These are phyloP conservation scores for Phytophthora megakarya DNA, from an alignment of 352 stramenopile genomes.

Conservation along the genomic window DNA sequence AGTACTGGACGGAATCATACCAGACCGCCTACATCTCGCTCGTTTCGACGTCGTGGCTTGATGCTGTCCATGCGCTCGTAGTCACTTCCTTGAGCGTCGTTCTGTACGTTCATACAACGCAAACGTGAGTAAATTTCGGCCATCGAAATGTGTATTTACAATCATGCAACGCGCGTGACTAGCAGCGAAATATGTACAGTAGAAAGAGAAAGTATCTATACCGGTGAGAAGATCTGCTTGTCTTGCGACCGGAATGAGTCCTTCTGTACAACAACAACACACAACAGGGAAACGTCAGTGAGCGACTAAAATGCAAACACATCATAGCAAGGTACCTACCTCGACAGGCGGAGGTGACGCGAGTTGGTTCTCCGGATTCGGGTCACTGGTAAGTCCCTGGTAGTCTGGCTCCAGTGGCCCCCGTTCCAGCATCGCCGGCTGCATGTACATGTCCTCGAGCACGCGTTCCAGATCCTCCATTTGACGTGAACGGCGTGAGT, in stretches of 20 bases:
- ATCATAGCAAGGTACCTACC: conserved; percentile 33
- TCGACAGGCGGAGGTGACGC: conserved; percentile 65
- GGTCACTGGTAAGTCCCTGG: conserved; percentile 67
- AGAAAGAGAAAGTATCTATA: conserved; percentile 29
- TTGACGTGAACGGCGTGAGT: conserved; percentile 60
- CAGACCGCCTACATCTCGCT: conserved; percentile 24
- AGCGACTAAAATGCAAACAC: background rate
- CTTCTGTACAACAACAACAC: conserved; percentile 33
- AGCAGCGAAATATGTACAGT: background rate
- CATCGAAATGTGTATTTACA: conserved; percentile 43
- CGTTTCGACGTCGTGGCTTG: conserved; percentile 3
- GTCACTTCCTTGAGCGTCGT: conserved; percentile 13
- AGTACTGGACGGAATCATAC: conserved; percentile 30
- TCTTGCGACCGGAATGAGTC: conserved; percentile 42
- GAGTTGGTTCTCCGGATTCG: conserved; percentile 63
- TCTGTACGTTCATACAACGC: conserved; percentile 19
- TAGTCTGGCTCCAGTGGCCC: conserved; percentile 78
- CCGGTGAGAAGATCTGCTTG: conserved; percentile 42
- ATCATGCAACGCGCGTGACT: conserved; percentile 21
- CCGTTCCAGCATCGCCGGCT: conserved; percentile 68
- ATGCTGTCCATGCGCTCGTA: conserved; percentile 35
- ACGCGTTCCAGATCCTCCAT: conserved; percentile 58
- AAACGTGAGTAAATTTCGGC: conserved; percentile 25
- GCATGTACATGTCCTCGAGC: conserved; percentile 71
- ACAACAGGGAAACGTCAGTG: conserved; percentile 29